Evolutionary conservation across 2,329 filamentous ascomycete species (phyloP).

Genomic region (Taxawa tesnikishii): DNA sequence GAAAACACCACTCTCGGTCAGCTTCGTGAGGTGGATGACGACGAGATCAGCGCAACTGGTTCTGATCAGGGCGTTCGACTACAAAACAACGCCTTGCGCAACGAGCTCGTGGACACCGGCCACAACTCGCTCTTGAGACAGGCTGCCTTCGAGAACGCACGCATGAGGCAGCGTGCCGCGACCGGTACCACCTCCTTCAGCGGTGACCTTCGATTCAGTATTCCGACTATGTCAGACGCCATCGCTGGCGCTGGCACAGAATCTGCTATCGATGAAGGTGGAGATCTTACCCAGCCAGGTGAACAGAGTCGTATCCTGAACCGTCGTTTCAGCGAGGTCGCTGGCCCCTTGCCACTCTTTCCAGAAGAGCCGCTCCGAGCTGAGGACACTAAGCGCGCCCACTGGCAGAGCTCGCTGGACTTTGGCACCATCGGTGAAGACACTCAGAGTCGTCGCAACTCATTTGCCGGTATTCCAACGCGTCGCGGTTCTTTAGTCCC

Average conservation of each 20-base stretch:
- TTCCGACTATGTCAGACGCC: not conserved
- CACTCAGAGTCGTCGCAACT: constrained; percentile 66
- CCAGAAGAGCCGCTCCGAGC: constrained; percentile 39
- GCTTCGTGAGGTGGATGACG: constrained; percentile 55
- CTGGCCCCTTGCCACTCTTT: constrained; percentile 19
- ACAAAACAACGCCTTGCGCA: constrained; percentile 7
- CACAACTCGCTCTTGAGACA: constrained; percentile 18
- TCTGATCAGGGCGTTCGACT: constrained; percentile 38
- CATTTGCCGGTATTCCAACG: constrained; percentile 45
- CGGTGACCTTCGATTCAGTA: constrained; percentile 4
- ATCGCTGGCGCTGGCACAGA: constrained; percentile 1
- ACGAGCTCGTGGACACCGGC: constrained; percentile 5
- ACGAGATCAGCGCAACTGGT: constrained; percentile 34
- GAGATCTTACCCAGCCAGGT: too few species aligned
- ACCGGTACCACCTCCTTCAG: not conserved
- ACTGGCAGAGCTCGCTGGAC: constrained; percentile 61
- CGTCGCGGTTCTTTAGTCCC: constrained; percentile 21
- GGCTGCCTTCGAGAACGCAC: constrained; percentile 22
- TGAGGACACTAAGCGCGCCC: constrained; percentile 14
- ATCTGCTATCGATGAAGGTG: constrained; percentile 5
- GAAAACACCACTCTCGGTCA: constrained; percentile 42
- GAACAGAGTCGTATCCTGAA: too few species aligned
- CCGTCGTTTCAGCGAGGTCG: constrained; percentile 6
- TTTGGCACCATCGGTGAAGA: constrained; percentile 50
- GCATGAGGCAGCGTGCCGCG: constrained; percentile 5